Percentiles rank a stretch among this genome's conserved stretches.
These are phyloP conservation scores for Trichoderma breve DNA, from an alignment of 2,329 filamentous ascomycete genomes.

Conservation along the genomic window DNA sequence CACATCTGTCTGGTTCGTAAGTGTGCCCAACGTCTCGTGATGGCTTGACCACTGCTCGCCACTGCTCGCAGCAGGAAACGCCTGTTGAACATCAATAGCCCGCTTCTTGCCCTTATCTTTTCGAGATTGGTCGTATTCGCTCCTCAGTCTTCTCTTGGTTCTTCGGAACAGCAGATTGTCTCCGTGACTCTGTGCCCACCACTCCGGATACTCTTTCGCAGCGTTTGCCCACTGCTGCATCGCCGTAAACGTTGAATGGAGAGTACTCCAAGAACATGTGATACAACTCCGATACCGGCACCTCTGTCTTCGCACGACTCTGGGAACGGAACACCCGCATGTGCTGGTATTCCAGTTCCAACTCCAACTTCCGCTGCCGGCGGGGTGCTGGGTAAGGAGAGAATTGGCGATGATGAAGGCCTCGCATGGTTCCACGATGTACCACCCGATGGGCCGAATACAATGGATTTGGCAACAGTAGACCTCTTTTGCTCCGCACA, in stretches of 20 bases:
- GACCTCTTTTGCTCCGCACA: conserved; percentile 18
- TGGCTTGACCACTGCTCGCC: background rate
- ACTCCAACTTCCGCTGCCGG: background rate
- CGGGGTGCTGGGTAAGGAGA: background rate
- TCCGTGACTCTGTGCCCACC: background rate
- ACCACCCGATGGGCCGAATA: conserved; percentile 12
- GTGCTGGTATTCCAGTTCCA: conserved; percentile 6
- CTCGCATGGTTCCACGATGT: conserved; percentile 13
- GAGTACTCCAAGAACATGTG: background rate
- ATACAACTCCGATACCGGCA: background rate
- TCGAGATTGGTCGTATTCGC: background rate
- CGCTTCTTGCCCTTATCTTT: background rate
- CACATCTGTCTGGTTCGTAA: background rate
- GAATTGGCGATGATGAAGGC: background rate
- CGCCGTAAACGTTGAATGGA: background rate
- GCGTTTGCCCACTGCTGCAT: background rate
- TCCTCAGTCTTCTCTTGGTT: background rate
- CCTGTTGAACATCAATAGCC: background rate
- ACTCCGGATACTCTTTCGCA: background rate
- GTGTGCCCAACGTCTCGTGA: background rate
- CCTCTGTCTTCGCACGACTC: conserved; percentile 2
- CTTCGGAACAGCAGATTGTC: conserved; percentile 3
- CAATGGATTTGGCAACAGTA: conserved; percentile 16
- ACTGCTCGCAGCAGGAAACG: background rate
- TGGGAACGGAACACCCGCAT: conserved; percentile 3